Evolutionary conservation across 2,329 filamentous ascomycete species (phyloP).

Genomic region (Ramichloridium luteum): DNA sequence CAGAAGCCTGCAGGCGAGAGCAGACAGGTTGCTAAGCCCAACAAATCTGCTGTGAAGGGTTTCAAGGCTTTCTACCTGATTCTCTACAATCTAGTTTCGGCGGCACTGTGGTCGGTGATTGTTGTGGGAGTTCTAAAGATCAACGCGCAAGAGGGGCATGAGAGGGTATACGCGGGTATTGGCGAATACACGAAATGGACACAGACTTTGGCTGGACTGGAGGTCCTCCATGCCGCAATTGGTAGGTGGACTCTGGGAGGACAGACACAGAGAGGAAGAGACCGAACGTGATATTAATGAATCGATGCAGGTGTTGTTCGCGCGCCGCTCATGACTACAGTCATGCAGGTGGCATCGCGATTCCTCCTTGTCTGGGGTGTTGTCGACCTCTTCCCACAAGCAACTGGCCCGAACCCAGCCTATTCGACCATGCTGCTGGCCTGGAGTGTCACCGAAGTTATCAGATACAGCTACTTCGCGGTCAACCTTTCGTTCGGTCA

Average conservation of each 20-base stretch:
- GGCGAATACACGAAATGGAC: conserved; percentile 63
- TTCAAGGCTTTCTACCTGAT: conserved; percentile 51
- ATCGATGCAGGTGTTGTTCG: conserved; percentile 59
- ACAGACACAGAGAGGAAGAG: neutral
- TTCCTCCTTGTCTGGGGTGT: conserved; percentile 83
- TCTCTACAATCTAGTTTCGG: conserved; percentile 70
- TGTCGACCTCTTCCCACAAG: conserved; percentile 58
- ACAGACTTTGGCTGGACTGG: conserved; percentile 71
- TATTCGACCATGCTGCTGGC: conserved; percentile 73
- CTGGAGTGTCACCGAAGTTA: conserved; percentile 83
- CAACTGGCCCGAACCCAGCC: conserved; percentile 40
- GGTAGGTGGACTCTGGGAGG: conserved; percentile 42
- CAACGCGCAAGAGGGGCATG: conserved; percentile 30
- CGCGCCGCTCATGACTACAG: conserved; percentile 70
- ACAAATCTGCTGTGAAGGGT: conserved; percentile 18
- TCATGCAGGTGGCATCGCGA: conserved; percentile 80
- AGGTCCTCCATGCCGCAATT: conserved; percentile 67
- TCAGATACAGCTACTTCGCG: conserved; percentile 86
- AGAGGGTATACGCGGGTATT: conserved; percentile 47
- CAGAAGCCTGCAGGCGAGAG: conserved; percentile 11
- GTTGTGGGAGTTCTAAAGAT: conserved; percentile 56
- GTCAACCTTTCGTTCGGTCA: conserved; percentile 47
- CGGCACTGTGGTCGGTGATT: conserved; percentile 66
- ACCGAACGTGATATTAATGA: conserved; percentile 1
- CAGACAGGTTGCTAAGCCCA: conserved; percentile 4